Evolutionary conservation across 2,329 filamentous ascomycete genomes (phyloP), one percentile per base, ranked within the genome.

Genomic region (Trichoderma asperellum): DNA sequence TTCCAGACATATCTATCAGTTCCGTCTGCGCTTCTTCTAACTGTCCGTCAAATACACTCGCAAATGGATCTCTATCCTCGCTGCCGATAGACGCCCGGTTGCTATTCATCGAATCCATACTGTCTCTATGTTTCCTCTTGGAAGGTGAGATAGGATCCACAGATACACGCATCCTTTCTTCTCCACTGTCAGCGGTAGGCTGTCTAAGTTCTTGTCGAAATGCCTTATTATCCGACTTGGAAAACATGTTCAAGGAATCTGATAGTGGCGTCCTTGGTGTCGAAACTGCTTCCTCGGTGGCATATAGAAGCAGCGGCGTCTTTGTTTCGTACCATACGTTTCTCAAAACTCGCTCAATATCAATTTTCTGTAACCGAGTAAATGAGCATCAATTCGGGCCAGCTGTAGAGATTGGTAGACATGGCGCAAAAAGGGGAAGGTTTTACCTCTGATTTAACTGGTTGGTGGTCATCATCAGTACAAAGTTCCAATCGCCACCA

Each of bases 401-500:
- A 16, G 29, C 1, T 8, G 21, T 35, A 34, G 10, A 21, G 55
- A 21, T n/a, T 49, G 10, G 47, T 11, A 49, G n/a, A 21, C 11
- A 3, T 10, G 27, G 12, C 49, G 2, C 12, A 14, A 10, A 52
- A 43, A 24, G 10, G 1, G 27, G 24, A 24, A 24, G 16, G 4
- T 1, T n/a, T 49, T 80, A 87, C 86, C 81, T 87, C 83, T 18
- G 83, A 78, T 71, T 79, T 82, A 34, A 84, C 78, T n/a, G 84
- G 82, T 59, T 80, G 77, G 6, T 80, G 77, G 6, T 78, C 73
- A 12, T 81, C 80, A 18, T 77, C 73, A 14, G 79, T 74, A 27
- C 76, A 75, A 71, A 83, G 86, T 43, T 82, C 78, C 57, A 88
- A 77, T 71, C 82, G 83, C 86, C 86, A 88, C 86, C 86, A 88